phyloP scores from a whole-genome alignment of 441 rosid genomes.

The Aleurites moluccanus region DNA sequence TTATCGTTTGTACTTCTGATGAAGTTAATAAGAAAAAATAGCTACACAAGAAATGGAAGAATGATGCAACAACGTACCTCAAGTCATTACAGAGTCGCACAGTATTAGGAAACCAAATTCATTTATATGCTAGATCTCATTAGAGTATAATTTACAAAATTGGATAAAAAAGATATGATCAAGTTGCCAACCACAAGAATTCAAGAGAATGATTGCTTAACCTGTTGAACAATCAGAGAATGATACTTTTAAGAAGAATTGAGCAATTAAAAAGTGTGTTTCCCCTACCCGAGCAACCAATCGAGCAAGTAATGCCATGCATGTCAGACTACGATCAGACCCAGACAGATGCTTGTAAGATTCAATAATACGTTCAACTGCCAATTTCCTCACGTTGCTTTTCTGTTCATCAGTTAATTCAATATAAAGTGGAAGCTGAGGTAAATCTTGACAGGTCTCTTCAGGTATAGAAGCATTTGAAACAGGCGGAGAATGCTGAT shows the following conservation, averaged over 20 bases:
- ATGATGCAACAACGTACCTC: slow-evolving; percentile 3
- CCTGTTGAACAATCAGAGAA: background rate
- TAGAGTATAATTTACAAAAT: background rate
- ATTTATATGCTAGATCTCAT: background rate
- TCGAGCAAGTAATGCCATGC: slow-evolving; percentile 79
- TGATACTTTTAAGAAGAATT: slow-evolving; percentile 2
- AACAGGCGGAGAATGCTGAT: slow-evolving; percentile 49
- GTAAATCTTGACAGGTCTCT: slow-evolving; percentile 71
- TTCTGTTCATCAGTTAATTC: slow-evolving; percentile 72
- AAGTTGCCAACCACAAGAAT: background rate
- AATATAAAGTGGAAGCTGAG: slow-evolving; percentile 66
- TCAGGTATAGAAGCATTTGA: slow-evolving; percentile 49
- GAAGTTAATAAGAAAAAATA: background rate
- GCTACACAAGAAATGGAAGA: background rate
- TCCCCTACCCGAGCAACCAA: slow-evolving; percentile 79
- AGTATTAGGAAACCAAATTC: background rate
- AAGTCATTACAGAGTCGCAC: background rate
- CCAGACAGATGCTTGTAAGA: slow-evolving; percentile 64
- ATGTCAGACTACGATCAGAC: slow-evolving; percentile 50
- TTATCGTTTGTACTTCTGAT: background rate
- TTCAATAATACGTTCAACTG: slow-evolving; percentile 73
- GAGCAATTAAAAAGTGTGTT: slow-evolving; percentile 15
- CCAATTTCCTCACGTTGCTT: slow-evolving; percentile 53
- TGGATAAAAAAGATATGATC: background rate
- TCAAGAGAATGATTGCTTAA: background rate